Evolutionary conservation across 1,284 basidiomycete species (phyloP).

Genomic region (Ceratorhiza oryzae-sativae): DNA sequence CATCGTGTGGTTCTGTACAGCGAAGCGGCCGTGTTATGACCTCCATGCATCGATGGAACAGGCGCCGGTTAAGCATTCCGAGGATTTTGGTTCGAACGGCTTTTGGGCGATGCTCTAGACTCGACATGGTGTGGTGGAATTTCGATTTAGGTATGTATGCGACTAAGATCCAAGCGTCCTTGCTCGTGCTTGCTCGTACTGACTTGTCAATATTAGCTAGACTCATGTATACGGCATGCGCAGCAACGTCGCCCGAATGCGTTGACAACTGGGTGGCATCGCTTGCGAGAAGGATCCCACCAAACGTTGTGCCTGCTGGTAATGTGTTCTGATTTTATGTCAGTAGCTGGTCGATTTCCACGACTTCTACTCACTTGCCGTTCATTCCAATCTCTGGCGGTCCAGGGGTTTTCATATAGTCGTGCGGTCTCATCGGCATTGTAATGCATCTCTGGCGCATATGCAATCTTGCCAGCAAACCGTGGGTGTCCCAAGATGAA

Average conservation of each 20-base stretch:
- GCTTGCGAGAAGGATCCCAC: constrained; percentile 11
- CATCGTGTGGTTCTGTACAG: constrained; percentile 17
- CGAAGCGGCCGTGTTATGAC: constrained; percentile 12
- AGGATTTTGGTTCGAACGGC: constrained; percentile 4
- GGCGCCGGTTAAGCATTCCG: background rate
- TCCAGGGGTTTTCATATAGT: no score
- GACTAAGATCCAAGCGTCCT: constrained; percentile 30
- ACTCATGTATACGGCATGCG: constrained; percentile 30
- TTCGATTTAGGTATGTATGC: constrained; percentile 36
- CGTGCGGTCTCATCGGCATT: no score
- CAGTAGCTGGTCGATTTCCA: no score
- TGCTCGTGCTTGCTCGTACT: constrained; percentile 27
- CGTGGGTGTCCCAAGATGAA: no score
- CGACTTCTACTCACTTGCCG: no score
- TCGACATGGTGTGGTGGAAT: constrained; percentile 3
- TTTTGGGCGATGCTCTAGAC: constrained; percentile 4
- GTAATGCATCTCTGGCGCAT: no score
- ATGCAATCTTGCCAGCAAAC: no score
- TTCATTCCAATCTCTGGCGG: no score
- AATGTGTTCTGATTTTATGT: constrained; percentile 18
- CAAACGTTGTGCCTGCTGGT: constrained; percentile 22
- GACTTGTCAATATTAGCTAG: constrained; percentile 27
- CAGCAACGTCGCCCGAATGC: constrained; percentile 30
- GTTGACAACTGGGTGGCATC: constrained; percentile 16
- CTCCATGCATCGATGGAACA: constrained; percentile 32